Evolutionary conservation across 2,329 filamentous ascomycete genomes (phyloP).

Genomic region (Calonectria fujianensis): DNA sequence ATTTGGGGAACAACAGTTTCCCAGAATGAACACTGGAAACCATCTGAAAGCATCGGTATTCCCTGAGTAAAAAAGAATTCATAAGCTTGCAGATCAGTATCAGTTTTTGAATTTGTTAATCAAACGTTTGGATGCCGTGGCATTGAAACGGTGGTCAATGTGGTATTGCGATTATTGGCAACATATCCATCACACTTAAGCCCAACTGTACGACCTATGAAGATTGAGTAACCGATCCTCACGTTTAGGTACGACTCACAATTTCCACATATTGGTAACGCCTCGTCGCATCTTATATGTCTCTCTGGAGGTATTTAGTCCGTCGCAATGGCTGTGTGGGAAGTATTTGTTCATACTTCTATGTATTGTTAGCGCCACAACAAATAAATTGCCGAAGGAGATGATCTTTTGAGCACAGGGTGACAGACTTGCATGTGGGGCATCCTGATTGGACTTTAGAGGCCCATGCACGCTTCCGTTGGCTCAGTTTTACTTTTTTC

Average conservation of each 20-base stretch:
- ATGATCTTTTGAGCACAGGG: neutral
- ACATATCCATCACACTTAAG: neutral
- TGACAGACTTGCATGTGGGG: neutral
- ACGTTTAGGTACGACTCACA: neutral
- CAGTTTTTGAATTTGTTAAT: slow-evolving; percentile 1
- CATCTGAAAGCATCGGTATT: neutral
- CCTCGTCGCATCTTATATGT: neutral
- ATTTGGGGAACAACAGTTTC: neutral
- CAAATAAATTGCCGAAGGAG: neutral
- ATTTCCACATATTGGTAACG: neutral
- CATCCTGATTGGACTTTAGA: neutral
- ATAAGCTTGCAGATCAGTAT: neutral
- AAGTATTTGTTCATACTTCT: neutral
- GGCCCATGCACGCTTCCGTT: too few relatives aligned
- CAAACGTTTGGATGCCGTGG: neutral
- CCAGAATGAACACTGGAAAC: neutral
- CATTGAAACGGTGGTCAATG: neutral
- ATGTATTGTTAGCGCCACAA: neutral
- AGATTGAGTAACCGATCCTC: neutral
- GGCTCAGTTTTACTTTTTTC: too few relatives aligned
- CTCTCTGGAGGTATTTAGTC: neutral
- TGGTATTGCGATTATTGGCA: neutral
- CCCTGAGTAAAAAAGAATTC: neutral
- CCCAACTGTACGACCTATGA: neutral
- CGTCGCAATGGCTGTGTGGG: neutral